Evolutionary conservation across 2,329 filamentous ascomycete genomes (phyloP).

Genomic region (Fusarium burgessii): DNA sequence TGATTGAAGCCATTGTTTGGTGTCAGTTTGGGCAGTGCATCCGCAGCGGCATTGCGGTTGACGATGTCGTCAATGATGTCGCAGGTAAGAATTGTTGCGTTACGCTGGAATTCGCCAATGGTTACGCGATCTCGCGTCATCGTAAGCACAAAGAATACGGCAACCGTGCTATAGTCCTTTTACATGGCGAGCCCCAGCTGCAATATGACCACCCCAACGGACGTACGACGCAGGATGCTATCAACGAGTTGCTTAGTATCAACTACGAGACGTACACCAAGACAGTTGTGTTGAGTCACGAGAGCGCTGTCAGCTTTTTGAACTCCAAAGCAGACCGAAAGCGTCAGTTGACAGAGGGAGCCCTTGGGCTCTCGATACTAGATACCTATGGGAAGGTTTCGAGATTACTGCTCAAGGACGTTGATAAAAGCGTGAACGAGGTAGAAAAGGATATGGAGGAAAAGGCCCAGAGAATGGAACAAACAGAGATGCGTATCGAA

Average conservation of each 20-base stretch:
- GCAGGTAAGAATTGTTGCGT: constrained; percentile 37
- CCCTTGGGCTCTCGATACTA: constrained; percentile 35
- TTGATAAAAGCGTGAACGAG: neutral
- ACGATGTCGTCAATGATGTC: constrained; percentile 38
- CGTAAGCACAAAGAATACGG: constrained; percentile 27
- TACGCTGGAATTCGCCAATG: constrained; percentile 37
- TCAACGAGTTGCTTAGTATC: constrained; percentile 36
- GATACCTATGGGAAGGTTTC: constrained; percentile 21
- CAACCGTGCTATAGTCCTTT: constrained; percentile 28
- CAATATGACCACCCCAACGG: constrained; percentile 22
- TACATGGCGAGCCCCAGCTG: constrained; percentile 21
- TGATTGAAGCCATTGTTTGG: constrained; percentile 36
- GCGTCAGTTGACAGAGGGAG: constrained; percentile 31
- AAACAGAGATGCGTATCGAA: neutral
- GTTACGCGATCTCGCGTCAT: constrained; percentile 33
- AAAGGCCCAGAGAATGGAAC: neutral
- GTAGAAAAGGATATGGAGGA: neutral
- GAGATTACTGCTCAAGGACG: constrained; percentile 12
- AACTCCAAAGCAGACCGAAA: constrained; percentile 19
- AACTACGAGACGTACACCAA: constrained; percentile 33
- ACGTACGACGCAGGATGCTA: constrained; percentile 26
- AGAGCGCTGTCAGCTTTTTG: constrained; percentile 38
- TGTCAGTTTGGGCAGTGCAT: constrained; percentile 37
- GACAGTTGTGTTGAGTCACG: constrained; percentile 35
- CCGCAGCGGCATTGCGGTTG: constrained; percentile 19